Evolutionary conservation across 768 basidiomycete species (phyloP), one percentile per base, ranked within the genome.

Genomic region (Hypholoma fasciculare): DNA sequence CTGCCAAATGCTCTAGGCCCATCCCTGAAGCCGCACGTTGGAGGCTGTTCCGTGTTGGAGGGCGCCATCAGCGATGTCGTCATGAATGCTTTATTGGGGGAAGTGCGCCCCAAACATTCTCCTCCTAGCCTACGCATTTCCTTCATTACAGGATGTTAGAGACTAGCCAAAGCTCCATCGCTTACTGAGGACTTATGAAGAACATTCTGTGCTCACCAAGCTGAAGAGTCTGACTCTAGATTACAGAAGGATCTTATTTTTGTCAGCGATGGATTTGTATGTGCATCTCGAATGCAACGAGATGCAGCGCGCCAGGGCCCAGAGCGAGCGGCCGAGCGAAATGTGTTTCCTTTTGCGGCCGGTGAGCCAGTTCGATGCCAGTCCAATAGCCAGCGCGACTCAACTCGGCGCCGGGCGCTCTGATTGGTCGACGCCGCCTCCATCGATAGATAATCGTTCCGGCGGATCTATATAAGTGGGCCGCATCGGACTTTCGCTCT

Each of bases 401-500:
- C 51, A 56, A 50, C 43, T 51, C 49, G 30, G 34, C 56, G 50
- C 54, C 30, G 44, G 52, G 52, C 37, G 30, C 39, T 44, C 42
- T 64, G 63, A 67, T 67, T 67, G 65, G 63, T 42, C 60, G 58
- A 58, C 63, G 40, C 20, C 49, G 30, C 17, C 47, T 49, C 62
- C 63, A 66, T 66, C 67, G 63, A 65, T 66, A 68, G 67, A 64
- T 68, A 62, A 65, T 63, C 61, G 46, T 54, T 36, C 23, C 37
- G 38, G 53, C 60, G 51, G 54, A 61, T 49, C 57, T 61, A 59
- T 63, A 65, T 61, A 65, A 63, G 64, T 61, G 53, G 52, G 52
- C 17, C 47, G 36, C 43, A 43, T 49, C 52, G 43, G 43, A 38
- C 46, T 23, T 50, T 52, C 56, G 55, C 23, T 60, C 56, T 40